Percentiles rank a stretch among this genome's conserved stretches.
Evolutionary conservation across 179 eudicot species (phyloP).

Genomic region (Heliamphora pulchella): DNA sequence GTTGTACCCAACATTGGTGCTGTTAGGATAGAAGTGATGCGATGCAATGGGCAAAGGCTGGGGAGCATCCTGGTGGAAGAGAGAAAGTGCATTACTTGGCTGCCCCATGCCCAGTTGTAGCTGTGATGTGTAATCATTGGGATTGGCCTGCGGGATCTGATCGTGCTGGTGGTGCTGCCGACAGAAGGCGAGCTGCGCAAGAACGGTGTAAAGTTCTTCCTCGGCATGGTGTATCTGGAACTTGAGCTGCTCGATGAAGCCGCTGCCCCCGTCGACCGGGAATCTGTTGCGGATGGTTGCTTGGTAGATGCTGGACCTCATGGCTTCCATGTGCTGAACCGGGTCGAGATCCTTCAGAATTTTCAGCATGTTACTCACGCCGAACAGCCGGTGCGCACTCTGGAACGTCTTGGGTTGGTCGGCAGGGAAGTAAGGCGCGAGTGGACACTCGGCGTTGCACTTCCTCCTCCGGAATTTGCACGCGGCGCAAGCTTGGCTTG

Average conservation of each 20-base stretch:
- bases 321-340: slow-evolving; percentile 39
- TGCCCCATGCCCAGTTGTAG: slow-evolving; percentile 50
- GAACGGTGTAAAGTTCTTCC: slow-evolving; percentile 50
- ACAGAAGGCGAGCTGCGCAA: slow-evolving; percentile 31
- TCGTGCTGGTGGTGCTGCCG: slow-evolving; percentile 40
- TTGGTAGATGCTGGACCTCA: slow-evolving; percentile 58
- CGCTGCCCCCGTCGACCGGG: slow-evolving; percentile 58
- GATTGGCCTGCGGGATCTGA: slow-evolving; percentile 19
- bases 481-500: slow-evolving; percentile 90
- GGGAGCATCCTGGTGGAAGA: slow-evolving; percentile 22
- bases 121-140: slow-evolving; percentile 31
- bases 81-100: slow-evolving; percentile 20
- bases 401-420: slow-evolving; percentile 54
- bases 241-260: slow-evolving; percentile 29
- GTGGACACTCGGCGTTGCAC: slow-evolving; percentile 58
- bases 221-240: slow-evolving; percentile 29
- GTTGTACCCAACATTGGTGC: slow-evolving; percentile 28
- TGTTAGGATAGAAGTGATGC: slow-evolving; percentile 30
- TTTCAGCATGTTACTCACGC: slow-evolving; percentile 60
- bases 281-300: slow-evolving; percentile 47
- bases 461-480: slow-evolving; percentile 77
- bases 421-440: slow-evolving; percentile 84
- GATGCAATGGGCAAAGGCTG: slow-evolving; percentile 30
- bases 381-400: slow-evolving; percentile 73
- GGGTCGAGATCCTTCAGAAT: slow-evolving; percentile 39